These are phyloP conservation scores for Aureobasidium namibiae DNA, from an alignment of 2,329 filamentous ascomycete species.

Conservation along the genomic window DNA sequence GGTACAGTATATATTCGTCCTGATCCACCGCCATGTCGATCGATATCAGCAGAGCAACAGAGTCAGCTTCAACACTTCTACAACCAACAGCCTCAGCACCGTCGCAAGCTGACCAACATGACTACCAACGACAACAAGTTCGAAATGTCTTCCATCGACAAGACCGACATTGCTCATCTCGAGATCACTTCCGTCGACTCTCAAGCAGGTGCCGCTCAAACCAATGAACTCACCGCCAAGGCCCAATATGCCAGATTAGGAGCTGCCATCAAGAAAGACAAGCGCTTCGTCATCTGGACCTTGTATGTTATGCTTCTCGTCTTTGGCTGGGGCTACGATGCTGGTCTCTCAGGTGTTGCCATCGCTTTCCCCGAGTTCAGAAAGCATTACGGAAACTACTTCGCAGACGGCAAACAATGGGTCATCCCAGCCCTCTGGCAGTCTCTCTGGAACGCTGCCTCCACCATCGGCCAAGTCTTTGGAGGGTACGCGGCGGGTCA, in stretches of 20 bases:
- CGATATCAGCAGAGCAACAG: neutral
- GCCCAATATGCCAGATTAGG: constrained; percentile 21
- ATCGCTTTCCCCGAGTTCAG: constrained; percentile 20
- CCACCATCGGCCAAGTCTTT: neutral
- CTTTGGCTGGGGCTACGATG: constrained; percentile 31
- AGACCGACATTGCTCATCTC: constrained; percentile 15
- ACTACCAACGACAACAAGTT: constrained; percentile 11
- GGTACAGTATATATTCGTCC: neutral
- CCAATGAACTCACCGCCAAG: constrained; percentile 9
- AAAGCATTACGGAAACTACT: neutral
- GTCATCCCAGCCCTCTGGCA: neutral
- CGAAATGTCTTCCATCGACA: constrained; percentile 15
- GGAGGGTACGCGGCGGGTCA: neutral
- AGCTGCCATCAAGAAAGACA: constrained; percentile 21
- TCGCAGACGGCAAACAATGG: neutral
- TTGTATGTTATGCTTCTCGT: constrained; percentile 24
- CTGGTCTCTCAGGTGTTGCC: constrained; percentile 21
- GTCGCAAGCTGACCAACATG: neutral
- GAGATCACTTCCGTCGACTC: neutral
- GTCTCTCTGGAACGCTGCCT: neutral
- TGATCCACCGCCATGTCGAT: neutral
- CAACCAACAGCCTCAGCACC: neutral
- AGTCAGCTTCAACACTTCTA: neutral
- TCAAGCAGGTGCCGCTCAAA: neutral
- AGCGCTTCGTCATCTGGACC: constrained; percentile 19